Evolutionary conservation across 1,284 basidiomycete species (phyloP).

Genomic region (Ceratobasidium sp.): DNA sequence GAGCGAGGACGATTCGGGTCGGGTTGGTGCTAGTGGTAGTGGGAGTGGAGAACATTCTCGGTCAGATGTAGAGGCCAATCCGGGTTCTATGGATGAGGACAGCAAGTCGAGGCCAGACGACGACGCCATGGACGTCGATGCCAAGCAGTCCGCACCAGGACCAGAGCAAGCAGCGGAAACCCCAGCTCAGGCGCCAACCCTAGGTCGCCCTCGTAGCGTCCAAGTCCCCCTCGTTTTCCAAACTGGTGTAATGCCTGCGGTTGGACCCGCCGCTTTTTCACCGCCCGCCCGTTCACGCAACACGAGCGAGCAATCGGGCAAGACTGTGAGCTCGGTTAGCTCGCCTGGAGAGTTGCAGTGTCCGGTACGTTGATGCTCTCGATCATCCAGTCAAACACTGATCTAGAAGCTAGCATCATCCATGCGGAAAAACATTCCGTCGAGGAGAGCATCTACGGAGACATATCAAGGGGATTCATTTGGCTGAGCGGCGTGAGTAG

Average conservation of each 20-base stretch:
- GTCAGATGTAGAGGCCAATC: slow-evolving; percentile 2
- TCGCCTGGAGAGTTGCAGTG: slow-evolving; percentile 34
- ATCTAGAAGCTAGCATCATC: slow-evolving; percentile 6
- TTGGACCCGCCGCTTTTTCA: background rate
- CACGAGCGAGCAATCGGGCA: background rate
- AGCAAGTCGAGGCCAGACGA: background rate
- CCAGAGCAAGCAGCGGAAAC: background rate
- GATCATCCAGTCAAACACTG: background rate
- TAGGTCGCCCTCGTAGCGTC: slow-evolving; percentile 12
- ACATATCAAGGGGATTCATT: slow-evolving; percentile 35
- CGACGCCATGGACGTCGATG: slow-evolving; percentile 7
- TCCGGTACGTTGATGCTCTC: background rate
- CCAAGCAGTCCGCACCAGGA: background rate
- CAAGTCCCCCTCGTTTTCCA: slow-evolving; percentile 14
- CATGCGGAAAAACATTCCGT: slow-evolving; percentile 21
- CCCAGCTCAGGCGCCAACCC: background rate
- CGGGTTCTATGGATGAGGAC: background rate
- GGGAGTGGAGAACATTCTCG: background rate
- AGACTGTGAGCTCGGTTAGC: background rate
- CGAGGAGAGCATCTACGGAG: slow-evolving; percentile 26
- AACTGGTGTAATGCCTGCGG: background rate
- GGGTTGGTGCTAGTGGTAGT: background rate
- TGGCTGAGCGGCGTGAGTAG: slow-evolving; percentile 47
- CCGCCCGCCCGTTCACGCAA: slow-evolving; percentile 18
- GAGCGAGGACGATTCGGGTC: slow-evolving; percentile 22